Percentiles rank a stretch among this genome's conserved stretches.
These are phyloP conservation scores for Fusarium chuoi DNA, from an alignment of 2,329 filamentous ascomycete species.

Conservation along the genomic window DNA sequence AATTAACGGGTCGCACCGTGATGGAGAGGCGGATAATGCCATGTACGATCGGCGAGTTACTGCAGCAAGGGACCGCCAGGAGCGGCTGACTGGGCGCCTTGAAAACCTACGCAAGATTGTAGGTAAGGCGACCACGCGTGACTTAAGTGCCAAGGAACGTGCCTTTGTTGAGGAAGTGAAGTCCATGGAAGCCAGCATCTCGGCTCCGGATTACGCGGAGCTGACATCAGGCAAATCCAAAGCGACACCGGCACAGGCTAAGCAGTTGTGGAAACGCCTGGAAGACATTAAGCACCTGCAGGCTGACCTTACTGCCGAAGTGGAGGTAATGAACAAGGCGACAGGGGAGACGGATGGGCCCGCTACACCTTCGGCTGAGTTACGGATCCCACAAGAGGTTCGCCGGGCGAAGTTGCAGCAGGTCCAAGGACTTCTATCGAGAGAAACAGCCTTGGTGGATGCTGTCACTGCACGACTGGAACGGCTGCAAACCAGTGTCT, in stretches of 20 bases:
- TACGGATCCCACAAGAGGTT: slow-evolving; percentile 69
- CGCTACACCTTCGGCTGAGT: slow-evolving; percentile 50
- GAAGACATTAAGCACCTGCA: slow-evolving; percentile 65
- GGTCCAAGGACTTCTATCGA: slow-evolving; percentile 70
- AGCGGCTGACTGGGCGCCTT: slow-evolving; percentile 66
- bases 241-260: slow-evolving; percentile 45
- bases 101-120: slow-evolving; percentile 64
- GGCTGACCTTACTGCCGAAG: slow-evolving; percentile 63
- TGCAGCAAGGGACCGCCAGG: slow-evolving; percentile 65
- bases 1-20: slow-evolving; percentile 61
- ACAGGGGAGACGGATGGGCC: slow-evolving; percentile 41
- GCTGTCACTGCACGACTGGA: slow-evolving; percentile 72
- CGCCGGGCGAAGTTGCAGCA: slow-evolving; percentile 71
- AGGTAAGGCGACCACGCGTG: slow-evolving; percentile 54
- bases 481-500: slow-evolving; percentile 56
- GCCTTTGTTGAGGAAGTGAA: slow-evolving; percentile 60
- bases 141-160: slow-evolving; percentile 58
- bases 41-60: slow-evolving; percentile 69
- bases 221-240: slow-evolving; percentile 50
- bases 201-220: slow-evolving; percentile 47
- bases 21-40: slow-evolving; percentile 63
- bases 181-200: slow-evolving; percentile 64
- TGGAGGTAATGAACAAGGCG: slow-evolving; percentile 55
- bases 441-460: slow-evolving; percentile 75
- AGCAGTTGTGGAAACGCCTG: slow-evolving; percentile 66